These are phyloP conservation scores for Dimargaris cristalligena DNA, from an alignment of 192 early-diverging fungal species.

Conservation along the genomic window DNA sequence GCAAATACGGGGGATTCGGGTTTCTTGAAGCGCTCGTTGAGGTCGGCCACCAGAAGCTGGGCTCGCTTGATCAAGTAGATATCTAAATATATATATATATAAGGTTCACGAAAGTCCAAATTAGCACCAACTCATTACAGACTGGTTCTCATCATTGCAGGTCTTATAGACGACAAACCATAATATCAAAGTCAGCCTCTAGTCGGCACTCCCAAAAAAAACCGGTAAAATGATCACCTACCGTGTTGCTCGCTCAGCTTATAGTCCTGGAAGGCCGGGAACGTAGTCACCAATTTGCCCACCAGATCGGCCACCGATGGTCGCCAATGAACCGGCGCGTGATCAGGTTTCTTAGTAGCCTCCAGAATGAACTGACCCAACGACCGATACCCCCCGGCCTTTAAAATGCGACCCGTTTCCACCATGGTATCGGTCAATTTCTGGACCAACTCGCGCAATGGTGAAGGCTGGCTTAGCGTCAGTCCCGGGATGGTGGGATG, in stretches of 20 bases:
- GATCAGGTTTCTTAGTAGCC: constrained; percentile 25
- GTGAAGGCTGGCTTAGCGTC: constrained; percentile 46
- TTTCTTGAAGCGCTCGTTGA: constrained; percentile 39
- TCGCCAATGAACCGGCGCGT: constrained; percentile 11
- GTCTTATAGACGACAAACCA: too few species aligned
- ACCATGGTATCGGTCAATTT: constrained; percentile 45
- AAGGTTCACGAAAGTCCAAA: too few species aligned
- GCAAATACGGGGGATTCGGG: constrained; percentile 16
- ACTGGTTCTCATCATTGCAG: too few species aligned
- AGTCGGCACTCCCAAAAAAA: too few species aligned
- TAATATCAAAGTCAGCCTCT: too few species aligned
- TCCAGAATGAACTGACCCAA: constrained; percentile 56
- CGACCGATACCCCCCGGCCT: constrained; percentile 36
- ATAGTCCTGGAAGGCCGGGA: constrained; percentile 55
- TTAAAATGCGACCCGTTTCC: constrained; percentile 48
- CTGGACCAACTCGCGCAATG: constrained; percentile 41
- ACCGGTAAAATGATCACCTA: too few species aligned
- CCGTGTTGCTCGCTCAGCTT: constrained; percentile 29
- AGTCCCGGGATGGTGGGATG: constrained; percentile 34
- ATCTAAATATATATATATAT: too few species aligned
- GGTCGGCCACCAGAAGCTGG: constrained; percentile 45
- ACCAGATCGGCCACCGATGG: constrained; percentile 37
- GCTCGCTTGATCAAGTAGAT: constrained; percentile 69
- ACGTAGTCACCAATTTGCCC: constrained; percentile 35
- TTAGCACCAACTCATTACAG: too few species aligned